Evolutionary conservation across 2,329 filamentous ascomycete species (phyloP).

Genomic region (Diaporthe australafricana): DNA sequence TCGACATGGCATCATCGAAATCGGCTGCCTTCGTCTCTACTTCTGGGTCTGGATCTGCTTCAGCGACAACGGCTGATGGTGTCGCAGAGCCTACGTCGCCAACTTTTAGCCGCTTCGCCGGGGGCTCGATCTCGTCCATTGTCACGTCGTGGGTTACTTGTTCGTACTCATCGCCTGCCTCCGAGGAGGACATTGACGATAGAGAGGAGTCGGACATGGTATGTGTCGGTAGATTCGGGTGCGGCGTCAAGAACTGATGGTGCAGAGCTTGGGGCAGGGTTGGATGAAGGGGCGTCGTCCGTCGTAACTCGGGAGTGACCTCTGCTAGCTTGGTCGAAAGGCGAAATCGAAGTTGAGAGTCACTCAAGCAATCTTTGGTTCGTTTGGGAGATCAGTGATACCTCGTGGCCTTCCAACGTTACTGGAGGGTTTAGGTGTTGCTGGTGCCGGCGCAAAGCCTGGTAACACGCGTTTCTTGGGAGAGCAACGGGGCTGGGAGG

Average conservation of each 20-base stretch:
- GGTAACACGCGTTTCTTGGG: not conserved
- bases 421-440: not conserved
- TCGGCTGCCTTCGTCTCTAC: slow-evolving; percentile 59
- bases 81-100: slow-evolving; percentile 56
- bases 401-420: not conserved
- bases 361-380: not conserved
- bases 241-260: not conserved
- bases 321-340: not conserved
- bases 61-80: slow-evolving; percentile 57
- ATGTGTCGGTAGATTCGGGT: not conserved
- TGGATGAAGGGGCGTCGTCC: not conserved
- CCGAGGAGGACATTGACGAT: slow-evolving; percentile 57
- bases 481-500: not conserved
- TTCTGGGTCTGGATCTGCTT: slow-evolving; percentile 61
- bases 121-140: slow-evolving; percentile 53
- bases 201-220: slow-evolving; percentile 56
- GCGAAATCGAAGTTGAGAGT: not conserved
- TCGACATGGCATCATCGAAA: slow-evolving; percentile 60
- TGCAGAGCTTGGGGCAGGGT: not conserved
- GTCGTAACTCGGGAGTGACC: not conserved
- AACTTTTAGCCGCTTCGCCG: slow-evolving; percentile 61
- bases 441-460: not conserved
- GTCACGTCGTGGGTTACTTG: slow-evolving; percentile 56
- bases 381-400: not conserved
- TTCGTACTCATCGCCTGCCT: slow-evolving; percentile 55